Percentiles rank a stretch among this genome's conserved stretches.
Evolutionary conservation across 441 rosid species (phyloP).

Genomic region (Metrosideros polymorpha): DNA sequence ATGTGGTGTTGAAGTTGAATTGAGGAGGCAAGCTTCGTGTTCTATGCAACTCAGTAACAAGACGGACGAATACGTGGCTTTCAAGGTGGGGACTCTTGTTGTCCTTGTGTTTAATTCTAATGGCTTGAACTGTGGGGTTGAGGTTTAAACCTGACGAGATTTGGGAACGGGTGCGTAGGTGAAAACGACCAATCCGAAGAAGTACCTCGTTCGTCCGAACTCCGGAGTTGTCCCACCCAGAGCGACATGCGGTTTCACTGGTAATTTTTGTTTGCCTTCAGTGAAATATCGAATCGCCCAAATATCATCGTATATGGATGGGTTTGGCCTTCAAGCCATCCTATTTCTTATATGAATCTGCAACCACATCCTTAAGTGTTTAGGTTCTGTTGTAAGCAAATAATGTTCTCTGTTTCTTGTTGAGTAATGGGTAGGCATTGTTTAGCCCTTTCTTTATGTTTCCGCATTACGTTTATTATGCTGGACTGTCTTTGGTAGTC

Average conservation of each 20-base stretch:
- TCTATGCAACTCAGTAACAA: constrained; percentile 63
- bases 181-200: constrained; percentile 82
- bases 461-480: background rate
- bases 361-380: background rate
- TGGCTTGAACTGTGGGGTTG: background rate
- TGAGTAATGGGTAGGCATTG: background rate
- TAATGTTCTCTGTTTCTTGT: background rate
- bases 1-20: constrained; percentile 44
- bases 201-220: constrained; percentile 80
- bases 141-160: background rate
- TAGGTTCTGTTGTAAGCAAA: background rate
- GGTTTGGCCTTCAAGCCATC: background rate
- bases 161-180: constrained; percentile 28
- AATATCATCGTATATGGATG: background rate
- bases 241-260: constrained; percentile 51
- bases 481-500: constrained; percentile 27
- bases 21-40: constrained; percentile 75
- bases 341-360: background rate
- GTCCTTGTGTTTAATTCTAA: background rate
- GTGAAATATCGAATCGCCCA: background rate
- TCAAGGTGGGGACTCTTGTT: constrained; percentile 36
- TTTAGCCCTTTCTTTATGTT: background rate
- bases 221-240: constrained; percentile 66
- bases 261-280: constrained; percentile 17
- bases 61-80: constrained; percentile 64